Conservation (phyloP, 441 rosid genomes). For the Arabidopsis hybrid region DNA sequence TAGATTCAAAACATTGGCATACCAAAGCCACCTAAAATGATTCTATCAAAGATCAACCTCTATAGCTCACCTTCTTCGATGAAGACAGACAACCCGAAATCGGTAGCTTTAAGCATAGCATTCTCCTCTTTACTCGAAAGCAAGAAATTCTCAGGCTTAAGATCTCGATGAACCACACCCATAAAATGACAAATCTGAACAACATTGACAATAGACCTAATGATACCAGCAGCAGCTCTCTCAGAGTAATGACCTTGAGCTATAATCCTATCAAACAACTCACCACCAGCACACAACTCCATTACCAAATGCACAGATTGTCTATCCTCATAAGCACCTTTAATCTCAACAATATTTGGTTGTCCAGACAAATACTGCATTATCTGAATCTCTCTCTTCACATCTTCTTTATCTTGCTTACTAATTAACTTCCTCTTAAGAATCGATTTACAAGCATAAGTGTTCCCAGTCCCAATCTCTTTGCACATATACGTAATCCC, state of each 20-base stretch:
- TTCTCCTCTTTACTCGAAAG: conserved; percentile 68
- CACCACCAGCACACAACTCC: conserved; percentile 30
- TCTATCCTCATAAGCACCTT: conserved; percentile 30
- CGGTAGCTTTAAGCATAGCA: conserved; percentile 84
- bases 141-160: conserved; percentile 95
- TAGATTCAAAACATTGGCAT: not conserved
- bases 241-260: conserved; percentile 28
- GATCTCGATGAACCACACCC: conserved; percentile 95
- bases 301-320: conserved; percentile 26
- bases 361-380: conserved; percentile 31
- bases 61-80: conserved; percentile 79
- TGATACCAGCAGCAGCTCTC: conserved; percentile 52
- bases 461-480: conserved; percentile 20
- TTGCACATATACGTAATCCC: conserved; percentile 26
- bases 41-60: not conserved
- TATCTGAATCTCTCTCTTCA: conserved; percentile 31
- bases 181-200: conserved; percentile 79
- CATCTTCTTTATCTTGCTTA: conserved; percentile 30
- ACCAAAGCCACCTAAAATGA: conserved; percentile 3
- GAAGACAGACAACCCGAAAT: conserved; percentile 90
- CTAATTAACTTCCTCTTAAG: conserved; percentile 18
- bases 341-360: conserved; percentile 23
- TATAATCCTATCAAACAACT: conserved; percentile 32
- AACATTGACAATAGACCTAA: conserved; percentile 75
- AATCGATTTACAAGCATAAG: conserved; percentile 25